Base-by-base conservation (phyloP, 106 monocot genomes). In the Phalaenopsis aphrodite region DNA sequence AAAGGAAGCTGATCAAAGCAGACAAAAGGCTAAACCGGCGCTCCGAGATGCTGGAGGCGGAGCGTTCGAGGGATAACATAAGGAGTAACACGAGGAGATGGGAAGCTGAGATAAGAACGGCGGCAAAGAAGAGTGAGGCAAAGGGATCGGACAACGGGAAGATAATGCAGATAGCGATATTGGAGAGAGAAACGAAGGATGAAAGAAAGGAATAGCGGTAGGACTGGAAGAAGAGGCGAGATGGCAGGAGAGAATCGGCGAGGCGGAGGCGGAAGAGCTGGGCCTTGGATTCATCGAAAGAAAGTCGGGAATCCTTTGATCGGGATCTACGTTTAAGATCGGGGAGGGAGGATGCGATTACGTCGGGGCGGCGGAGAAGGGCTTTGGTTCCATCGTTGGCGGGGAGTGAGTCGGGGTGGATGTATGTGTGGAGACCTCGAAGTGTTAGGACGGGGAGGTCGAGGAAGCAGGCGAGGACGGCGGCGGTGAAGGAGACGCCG, bases 231-330 rank as follows among this genome's bases (percentile, higher is more conserved):
- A 73, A 69, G 78, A 79, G 77, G 86, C 88, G 90, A 64, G 85
- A 76, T 56, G 68, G 86, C 71, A 86, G 88, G 82, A 84, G 85
- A 75, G 84, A 75, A 23, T 86, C 76, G 48, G 88, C 45, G 46
- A 93, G 87, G 56, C 84, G 85, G 75, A 92, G 79, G 78, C 88
- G 88, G 80, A 91, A 81, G 75, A 91, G 90, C 79, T 87, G 88
- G 81, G 88, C 80, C 5, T 82, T 83, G 71, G 79, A 79, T 14
- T 84, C 81, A 55, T 84, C 87, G 77, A 87, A 89, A 19, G 76
- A 21, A 24, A 5, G 68, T 15, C 19, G 78, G 64, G 42, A 57
- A 21, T 55, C 66, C 58, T 57, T 84, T 68, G 75, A 71, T 49
- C 21, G 15, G 76, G 9, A 42, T 11, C 76, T 81, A 16, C 67